Evolutionary conservation across 805 yeast genomes (phyloP).

Genomic region (Brettanomyces bruxellensis): DNA sequence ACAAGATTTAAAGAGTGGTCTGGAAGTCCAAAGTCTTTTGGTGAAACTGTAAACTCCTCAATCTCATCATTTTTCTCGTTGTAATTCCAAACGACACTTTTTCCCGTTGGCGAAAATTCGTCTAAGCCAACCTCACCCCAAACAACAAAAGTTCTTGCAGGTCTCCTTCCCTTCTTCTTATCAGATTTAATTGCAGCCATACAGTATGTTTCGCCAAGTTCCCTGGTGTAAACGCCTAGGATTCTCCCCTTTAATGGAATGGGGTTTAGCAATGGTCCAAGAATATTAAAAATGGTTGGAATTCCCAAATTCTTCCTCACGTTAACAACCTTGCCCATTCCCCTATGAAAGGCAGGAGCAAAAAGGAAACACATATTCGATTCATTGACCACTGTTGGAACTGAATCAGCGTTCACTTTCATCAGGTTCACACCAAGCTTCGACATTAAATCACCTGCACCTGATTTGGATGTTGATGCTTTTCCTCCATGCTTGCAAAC

Average conservation of each 20-base stretch:
- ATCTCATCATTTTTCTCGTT: constrained; percentile 33
- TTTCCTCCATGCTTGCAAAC: constrained; percentile 97
- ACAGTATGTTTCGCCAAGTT: constrained; percentile 77
- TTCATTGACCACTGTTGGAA: constrained; percentile 47
- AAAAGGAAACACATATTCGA: constrained; percentile 60
- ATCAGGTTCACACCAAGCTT: constrained; percentile 77
- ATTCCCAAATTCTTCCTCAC: constrained; percentile 74
- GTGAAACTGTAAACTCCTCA: constrained; percentile 38
- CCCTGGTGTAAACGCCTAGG: constrained; percentile 80
- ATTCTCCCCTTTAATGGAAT: constrained; percentile 72
- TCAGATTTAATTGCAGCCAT: constrained; percentile 65
- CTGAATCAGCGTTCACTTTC: constrained; percentile 53
- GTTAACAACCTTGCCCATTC: constrained; percentile 75
- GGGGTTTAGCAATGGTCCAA: constrained; percentile 94
- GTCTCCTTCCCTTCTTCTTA: constrained; percentile 30
- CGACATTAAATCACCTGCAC: constrained; percentile 83
- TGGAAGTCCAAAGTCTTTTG: constrained; percentile 73
- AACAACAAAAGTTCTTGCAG: constrained; percentile 66
- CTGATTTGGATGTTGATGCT: constrained; percentile 87
- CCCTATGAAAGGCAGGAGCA: constrained; percentile 93
- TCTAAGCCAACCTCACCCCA: constrained; percentile 91
- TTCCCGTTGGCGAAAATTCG: constrained; percentile 87
- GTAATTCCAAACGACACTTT: constrained; percentile 67
- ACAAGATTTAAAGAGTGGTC: constrained; percentile 64
- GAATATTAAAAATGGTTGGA: constrained; percentile 87